Base-by-base conservation (phyloP, 306 rosid genomes). In the Gillenia trifoliata region DNA sequence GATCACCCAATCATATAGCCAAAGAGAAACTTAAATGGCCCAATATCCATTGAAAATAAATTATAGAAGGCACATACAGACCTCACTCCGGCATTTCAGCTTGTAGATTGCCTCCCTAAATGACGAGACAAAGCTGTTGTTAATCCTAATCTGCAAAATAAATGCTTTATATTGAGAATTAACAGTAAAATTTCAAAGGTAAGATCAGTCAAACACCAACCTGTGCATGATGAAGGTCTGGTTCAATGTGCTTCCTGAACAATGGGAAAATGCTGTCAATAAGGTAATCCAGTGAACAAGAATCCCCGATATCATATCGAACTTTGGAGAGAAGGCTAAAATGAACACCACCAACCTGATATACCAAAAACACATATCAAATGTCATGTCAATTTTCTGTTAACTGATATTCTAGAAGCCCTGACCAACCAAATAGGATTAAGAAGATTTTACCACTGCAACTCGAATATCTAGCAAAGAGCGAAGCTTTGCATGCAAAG, bases 171-270 rank as follows among this genome's bases (percentile, higher is more conserved):
- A 74, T 61, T 79, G 11, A 77, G 75, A 57, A 78, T 79, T 77
- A 64, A 75, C 64, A 41, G 54, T 64, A 69, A 80, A 84, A 78
- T 55, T 66, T 74, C 65, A 74, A 71, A 69, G 61, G 41, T 66
- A 74, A 78, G 73, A 78, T 83, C 55, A 88, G 70, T 76, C 72
- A 62, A 69, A 71, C 12, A 82, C 85, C 84, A 87, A 94, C 99
- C 99, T 94, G 97, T 33, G 97, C 99, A 83, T 94, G 99, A 87
- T 94, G 99, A 80, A 94, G 99, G 87, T 94, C 97, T 26, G 99
- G 96, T 82, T 94, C 99, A 67, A 94, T 94, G 84, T 92, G 96
- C 85, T 92, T 94, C 83, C 99, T 86, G 83, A 94, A 94, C 74
- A 92, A 88, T 52, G 99, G 99, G 75, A 94, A 94, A 82, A 94